Percentiles rank a stretch among this genome's conserved stretches.
phyloP scores from a whole-genome alignment of 2,329 filamentous ascomycete species.

The Trichoderma atroviride region DNA sequence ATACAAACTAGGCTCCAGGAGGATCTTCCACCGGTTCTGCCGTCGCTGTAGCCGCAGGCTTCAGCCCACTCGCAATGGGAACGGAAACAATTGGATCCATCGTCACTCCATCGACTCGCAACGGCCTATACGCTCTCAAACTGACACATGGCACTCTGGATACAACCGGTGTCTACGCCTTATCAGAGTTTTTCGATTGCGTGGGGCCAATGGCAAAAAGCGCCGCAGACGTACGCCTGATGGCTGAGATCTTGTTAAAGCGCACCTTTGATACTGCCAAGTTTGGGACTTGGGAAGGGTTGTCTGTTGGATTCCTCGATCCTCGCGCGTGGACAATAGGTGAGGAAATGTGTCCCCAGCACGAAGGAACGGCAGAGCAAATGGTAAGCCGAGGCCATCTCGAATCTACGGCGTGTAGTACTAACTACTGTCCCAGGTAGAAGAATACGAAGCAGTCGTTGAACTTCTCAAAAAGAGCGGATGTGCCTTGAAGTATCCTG shows the following conservation, averaged over 20 bases:
- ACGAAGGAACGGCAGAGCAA: slow-evolving; percentile 27
- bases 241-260: slow-evolving; percentile 23
- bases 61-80: slow-evolving; percentile 38
- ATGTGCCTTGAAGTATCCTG: slow-evolving; percentile 1
- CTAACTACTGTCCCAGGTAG: background rate
- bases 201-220: slow-evolving; percentile 35
- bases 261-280: background rate
- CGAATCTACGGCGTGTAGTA: background rate
- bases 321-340: slow-evolving; percentile 26
- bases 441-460: slow-evolving; percentile 5
- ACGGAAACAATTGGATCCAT: slow-evolving; percentile 41
- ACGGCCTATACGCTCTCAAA: slow-evolving; percentile 37
- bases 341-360: slow-evolving; percentile 25
- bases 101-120: slow-evolving; percentile 31
- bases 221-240: slow-evolving; percentile 26
- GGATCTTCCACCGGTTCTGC: slow-evolving; percentile 42
- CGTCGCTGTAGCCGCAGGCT: slow-evolving; percentile 38
- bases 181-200: slow-evolving; percentile 35
- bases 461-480: background rate
- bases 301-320: slow-evolving; percentile 26
- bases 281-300: slow-evolving; percentile 23
- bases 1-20: slow-evolving; percentile 33
- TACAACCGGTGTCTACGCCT: slow-evolving; percentile 28
- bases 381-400: slow-evolving; percentile 16
- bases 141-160: slow-evolving; percentile 29